Evolutionary conservation across 441 rosid genomes (phyloP).

Genomic region (Jatropha podagrica): DNA sequence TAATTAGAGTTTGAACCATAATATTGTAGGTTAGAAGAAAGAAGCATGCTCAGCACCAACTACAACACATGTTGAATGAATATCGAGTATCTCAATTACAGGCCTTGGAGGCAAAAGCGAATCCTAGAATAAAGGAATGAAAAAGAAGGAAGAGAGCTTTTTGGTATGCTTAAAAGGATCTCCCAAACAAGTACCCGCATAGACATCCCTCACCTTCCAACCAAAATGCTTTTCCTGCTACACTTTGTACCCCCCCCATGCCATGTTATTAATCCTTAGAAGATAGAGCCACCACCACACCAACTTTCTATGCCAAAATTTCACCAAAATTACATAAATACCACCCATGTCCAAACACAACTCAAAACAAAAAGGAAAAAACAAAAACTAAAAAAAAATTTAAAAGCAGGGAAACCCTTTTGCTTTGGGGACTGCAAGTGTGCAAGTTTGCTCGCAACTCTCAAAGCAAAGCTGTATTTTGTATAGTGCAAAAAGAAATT

Average conservation of each 20-base stretch:
- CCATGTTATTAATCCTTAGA: conserved; percentile 20
- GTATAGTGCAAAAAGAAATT: conserved; percentile 25
- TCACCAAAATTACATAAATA: not conserved
- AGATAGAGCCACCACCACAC: conserved; percentile 26
- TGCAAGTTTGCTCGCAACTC: conserved; percentile 54
- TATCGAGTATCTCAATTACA: not conserved
- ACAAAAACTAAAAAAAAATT: conserved; percentile 22
- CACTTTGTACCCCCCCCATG: conserved; percentile 12
- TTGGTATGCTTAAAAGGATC: conserved; percentile 20
- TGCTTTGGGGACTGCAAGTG: conserved; percentile 60
- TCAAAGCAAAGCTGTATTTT: conserved; percentile 35
- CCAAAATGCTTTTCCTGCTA: conserved; percentile 31
- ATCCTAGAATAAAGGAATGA: conserved; percentile 27
- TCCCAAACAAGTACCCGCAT: conserved; percentile 23
- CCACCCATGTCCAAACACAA: conserved; percentile 17
- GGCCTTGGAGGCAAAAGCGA: conserved; percentile 16
- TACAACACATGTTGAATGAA: not conserved
- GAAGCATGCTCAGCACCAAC: too few species aligned
- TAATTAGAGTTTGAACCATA: too few species aligned
- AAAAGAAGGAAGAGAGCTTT: not conserved
- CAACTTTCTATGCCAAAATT: not conserved
- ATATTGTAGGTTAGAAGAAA: too few species aligned
- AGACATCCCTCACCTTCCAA: conserved; percentile 19
- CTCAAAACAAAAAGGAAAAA: conserved; percentile 31
- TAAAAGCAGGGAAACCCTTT: conserved; percentile 9